A percentile compares a stretch with the other conserved stretches of the same genome.
Evolutionary conservation across 1,284 basidiomycete species (phyloP).

Genomic region (Vanrija sp.): DNA sequence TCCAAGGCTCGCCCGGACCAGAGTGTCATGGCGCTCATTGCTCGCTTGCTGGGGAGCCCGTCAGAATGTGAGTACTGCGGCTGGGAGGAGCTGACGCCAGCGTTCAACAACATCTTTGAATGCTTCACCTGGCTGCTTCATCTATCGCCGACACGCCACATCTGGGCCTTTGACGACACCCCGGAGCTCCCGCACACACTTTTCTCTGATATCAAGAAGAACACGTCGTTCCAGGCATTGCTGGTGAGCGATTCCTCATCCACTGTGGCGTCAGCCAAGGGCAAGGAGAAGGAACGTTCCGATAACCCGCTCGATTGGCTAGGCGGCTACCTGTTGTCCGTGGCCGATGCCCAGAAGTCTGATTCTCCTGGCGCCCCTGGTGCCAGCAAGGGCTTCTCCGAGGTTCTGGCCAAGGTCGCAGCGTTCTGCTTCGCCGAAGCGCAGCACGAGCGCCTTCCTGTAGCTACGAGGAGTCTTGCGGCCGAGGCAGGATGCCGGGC

Average conservation of each 20-base stretch:
- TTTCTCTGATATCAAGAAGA: constrained; percentile 77
- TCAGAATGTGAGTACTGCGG: constrained; percentile 49
- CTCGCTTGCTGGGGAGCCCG: constrained; percentile 55
- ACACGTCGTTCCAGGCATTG: constrained; percentile 58
- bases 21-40: constrained; percentile 36
- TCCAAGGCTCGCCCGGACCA: constrained; percentile 14
- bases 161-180: constrained; percentile 64
- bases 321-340: constrained; percentile 31
- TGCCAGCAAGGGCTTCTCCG: constrained; percentile 55
- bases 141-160: constrained; percentile 56
- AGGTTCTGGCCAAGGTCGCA: constrained; percentile 64
- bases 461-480: constrained; percentile 56
- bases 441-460: constrained; percentile 66
- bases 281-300: constrained; percentile 22
- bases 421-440: constrained; percentile 71
- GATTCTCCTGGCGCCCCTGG: constrained; percentile 29
- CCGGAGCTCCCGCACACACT: constrained; percentile 60
- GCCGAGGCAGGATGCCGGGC: constrained; percentile 57
- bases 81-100: constrained; percentile 57
- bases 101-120: constrained; percentile 62
- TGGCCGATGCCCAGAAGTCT: constrained; percentile 33
- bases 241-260: constrained; percentile 43
- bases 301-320: constrained; percentile 30
- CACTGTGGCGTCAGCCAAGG: constrained; percentile 9
- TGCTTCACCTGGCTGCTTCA: constrained; percentile 51